These are phyloP conservation scores for Magnaporthiopsis rhizophila DNA, from an alignment of 2,329 filamentous ascomycete species.

Conservation along the genomic window DNA sequence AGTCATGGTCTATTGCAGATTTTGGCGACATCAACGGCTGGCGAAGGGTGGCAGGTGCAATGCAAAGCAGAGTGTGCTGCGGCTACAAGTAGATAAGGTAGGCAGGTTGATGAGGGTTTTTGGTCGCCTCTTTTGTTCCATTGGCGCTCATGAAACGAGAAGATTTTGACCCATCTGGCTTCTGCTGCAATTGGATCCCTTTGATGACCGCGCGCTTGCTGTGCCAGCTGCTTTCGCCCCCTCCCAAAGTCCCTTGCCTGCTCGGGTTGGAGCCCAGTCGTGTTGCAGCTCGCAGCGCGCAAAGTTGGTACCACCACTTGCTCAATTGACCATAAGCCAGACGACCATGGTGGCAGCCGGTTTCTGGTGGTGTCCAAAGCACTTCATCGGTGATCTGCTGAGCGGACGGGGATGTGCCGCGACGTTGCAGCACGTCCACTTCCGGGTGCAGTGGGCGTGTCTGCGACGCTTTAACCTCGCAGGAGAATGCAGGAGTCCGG, in stretches of 20 bases:
- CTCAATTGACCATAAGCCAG: not conserved
- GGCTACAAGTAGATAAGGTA: not conserved
- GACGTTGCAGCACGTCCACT: not conserved
- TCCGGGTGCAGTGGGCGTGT: not conserved
- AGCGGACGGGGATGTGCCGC: not conserved
- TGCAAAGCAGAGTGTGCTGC: not conserved
- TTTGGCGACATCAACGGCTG: not conserved
- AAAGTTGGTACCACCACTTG: not conserved
- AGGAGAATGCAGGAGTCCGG: not conserved
- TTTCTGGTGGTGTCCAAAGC: not conserved
- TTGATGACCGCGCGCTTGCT: not conserved
- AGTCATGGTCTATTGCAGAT: constrained; percentile 38
- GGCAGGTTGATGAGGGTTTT: not conserved
- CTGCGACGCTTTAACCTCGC: not conserved
- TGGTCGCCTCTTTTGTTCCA: not conserved
- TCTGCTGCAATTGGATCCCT: not conserved
- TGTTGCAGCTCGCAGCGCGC: not conserved
- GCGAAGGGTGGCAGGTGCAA: not conserved
- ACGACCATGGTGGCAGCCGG: not conserved
- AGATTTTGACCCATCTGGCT: not conserved
- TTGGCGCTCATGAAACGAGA: not conserved
- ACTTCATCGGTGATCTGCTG: not conserved
- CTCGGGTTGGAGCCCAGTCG: not conserved
- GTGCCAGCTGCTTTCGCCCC: too few species aligned
- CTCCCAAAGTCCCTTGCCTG: not conserved